These are phyloP conservation scores for Besnoitia besnoiti DNA, from an alignment of 169 alveolate genomes.

Conservation along the genomic window DNA sequence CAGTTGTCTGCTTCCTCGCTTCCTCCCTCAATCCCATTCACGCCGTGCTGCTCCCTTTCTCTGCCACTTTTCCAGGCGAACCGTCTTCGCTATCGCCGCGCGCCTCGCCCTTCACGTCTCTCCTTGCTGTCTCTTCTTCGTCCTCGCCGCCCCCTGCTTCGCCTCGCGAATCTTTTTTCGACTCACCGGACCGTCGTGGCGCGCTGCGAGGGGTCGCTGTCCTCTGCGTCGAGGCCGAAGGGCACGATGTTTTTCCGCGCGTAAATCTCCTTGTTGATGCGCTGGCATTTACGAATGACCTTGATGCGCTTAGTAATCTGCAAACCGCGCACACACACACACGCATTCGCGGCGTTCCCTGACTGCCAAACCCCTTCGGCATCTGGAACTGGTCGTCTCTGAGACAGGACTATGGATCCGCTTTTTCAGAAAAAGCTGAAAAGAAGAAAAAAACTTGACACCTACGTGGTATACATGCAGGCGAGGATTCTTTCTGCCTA, in stretches of 20 bases:
- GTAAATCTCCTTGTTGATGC: slow-evolving; percentile 75
- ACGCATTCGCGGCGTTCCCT: neutral
- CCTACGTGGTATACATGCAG: too few species aligned
- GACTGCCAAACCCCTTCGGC: neutral
- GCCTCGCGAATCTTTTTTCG: neutral
- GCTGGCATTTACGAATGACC: slow-evolving; percentile 73
- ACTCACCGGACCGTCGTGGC: slow-evolving; percentile 3
- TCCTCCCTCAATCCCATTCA: too few species aligned
- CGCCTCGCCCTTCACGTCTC: too few species aligned
- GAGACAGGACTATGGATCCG: too few species aligned
- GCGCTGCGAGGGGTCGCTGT: neutral
- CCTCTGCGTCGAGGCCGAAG: slow-evolving; percentile 73
- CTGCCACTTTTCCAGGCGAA: too few species aligned
- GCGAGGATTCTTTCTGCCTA: too few species aligned
- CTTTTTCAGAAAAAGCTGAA: too few species aligned
- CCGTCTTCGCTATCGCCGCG: too few species aligned
- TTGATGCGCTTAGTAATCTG: slow-evolving; percentile 81
- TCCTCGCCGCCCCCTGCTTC: neutral
- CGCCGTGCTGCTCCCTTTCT: too few species aligned
- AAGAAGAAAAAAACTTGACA: too few species aligned
- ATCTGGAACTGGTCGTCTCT: too few species aligned
- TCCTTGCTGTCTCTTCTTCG: neutral
- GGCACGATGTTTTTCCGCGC: slow-evolving; percentile 72
- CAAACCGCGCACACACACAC: neutral
- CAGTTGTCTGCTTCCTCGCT: too few species aligned